A percentile compares a stretch with the other conserved stretches of the same genome.
Conservation (phyloP, 176 grass and related monocot species). For the Luzula sylvatica region DNA sequence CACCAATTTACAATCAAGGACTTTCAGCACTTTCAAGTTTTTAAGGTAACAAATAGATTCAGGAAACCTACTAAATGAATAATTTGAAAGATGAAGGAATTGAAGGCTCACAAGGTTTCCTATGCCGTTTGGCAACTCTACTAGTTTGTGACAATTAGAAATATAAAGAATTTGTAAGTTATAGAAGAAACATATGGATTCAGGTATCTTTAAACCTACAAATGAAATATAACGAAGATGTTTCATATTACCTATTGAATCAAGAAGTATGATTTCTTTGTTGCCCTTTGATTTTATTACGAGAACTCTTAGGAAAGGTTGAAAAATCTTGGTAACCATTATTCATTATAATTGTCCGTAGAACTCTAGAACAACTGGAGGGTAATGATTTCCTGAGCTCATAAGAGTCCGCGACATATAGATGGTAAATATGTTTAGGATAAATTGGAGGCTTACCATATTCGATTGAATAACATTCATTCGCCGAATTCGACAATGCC, state of each 20-base stretch:
- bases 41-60: neutral
- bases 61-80: neutral
- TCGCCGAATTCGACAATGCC: neutral
- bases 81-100: neutral
- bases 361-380: neutral
- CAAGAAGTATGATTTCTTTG: neutral
- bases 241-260: neutral
- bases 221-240: neutral
- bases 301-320: neutral
- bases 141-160: neutral
- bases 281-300: neutral
- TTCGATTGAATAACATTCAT: neutral
- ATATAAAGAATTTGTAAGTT: neutral
- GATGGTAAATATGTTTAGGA: neutral
- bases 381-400: neutral
- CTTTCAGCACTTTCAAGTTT: neutral
- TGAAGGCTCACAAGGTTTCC: conserved; percentile 4
- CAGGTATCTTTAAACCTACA: neutral
- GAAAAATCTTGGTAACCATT: neutral
- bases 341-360: neutral
- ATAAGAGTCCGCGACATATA: neutral
- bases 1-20: neutral
- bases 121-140: conserved; percentile 3
- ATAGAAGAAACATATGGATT: conserved; percentile 3
- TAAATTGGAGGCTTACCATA: no score